Conservation (phyloP, 108 stramenopile species). For the Conticribra weissflogii region DNA sequence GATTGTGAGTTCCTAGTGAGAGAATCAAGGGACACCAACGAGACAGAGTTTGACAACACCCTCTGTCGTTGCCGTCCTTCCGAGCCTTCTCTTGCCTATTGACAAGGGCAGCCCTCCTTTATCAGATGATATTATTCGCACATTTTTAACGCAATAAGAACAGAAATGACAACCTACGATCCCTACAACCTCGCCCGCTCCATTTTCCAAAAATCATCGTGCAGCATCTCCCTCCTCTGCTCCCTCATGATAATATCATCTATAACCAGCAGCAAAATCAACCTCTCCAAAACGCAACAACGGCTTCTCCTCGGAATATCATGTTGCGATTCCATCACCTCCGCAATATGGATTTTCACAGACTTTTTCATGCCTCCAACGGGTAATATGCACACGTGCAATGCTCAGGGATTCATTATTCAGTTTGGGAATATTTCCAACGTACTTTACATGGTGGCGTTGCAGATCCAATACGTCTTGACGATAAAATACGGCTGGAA, state of each 20-base stretch:
- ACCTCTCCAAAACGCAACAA: background rate
- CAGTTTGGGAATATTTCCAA: background rate
- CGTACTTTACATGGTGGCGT: conserved; percentile 5
- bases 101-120: too few relatives aligned
- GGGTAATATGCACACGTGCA: conserved; percentile 24
- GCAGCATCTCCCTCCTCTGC: background rate
- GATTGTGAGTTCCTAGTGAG: too few relatives aligned
- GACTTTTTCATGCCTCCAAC: conserved; percentile 11
- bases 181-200: background rate
- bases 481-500: conserved; percentile 26
- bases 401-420: conserved; percentile 24
- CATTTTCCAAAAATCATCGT: background rate
- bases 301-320: background rate
- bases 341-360: conserved; percentile 11
- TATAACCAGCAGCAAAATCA: background rate
- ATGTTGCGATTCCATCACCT: background rate
- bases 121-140: too few relatives aligned
- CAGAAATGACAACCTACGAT: too few relatives aligned
- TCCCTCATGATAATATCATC: conserved; percentile 7
- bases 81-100: too few relatives aligned
- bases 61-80: too few relatives aligned
- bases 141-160: too few relatives aligned
- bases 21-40: too few relatives aligned
- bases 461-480: conserved; percentile 14
- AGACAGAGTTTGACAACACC: too few relatives aligned